These are phyloP conservation scores for Cladophialophora psammophila DNA, from an alignment of 2,329 filamentous ascomycete species.

Conservation along the genomic window DNA sequence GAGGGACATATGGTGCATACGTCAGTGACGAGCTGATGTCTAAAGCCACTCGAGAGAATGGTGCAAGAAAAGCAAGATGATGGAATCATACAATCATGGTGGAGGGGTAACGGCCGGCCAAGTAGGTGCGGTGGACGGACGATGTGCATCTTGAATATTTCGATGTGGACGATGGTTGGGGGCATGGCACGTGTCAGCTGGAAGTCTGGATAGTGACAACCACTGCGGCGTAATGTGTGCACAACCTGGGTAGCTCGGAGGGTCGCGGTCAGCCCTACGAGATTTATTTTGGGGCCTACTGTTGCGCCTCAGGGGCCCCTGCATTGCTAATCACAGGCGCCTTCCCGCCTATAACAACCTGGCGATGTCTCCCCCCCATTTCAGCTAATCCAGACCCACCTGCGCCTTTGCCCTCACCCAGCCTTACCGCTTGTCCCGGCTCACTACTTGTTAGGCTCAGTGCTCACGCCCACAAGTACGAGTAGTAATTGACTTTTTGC, in stretches of 20 bases:
- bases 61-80: constrained; percentile 13
- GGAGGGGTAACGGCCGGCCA: too few relatives aligned
- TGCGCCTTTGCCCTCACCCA: background rate
- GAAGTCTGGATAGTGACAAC: background rate
- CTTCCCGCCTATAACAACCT: constrained; percentile 3
- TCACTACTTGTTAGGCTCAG: background rate
- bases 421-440: constrained; percentile 7
- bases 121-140: background rate
- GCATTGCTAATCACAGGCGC: background rate
- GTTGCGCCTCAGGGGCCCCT: background rate
- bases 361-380: background rate
- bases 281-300: constrained; percentile 1
- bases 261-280: constrained; percentile 13
- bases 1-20: constrained; percentile 29
- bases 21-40: constrained; percentile 12
- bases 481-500: constrained; percentile 1
- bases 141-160: background rate
- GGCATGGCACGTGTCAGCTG: background rate
- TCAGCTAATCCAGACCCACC: constrained; percentile 11
- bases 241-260: background rate
- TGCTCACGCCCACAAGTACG: background rate
- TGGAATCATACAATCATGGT: background rate
- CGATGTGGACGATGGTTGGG: too few relatives aligned
- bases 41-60: background rate
- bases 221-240: too few relatives aligned